Conservation (phyloP, 169 alveolate genomes). For the Plasmodium ovale region DNA sequence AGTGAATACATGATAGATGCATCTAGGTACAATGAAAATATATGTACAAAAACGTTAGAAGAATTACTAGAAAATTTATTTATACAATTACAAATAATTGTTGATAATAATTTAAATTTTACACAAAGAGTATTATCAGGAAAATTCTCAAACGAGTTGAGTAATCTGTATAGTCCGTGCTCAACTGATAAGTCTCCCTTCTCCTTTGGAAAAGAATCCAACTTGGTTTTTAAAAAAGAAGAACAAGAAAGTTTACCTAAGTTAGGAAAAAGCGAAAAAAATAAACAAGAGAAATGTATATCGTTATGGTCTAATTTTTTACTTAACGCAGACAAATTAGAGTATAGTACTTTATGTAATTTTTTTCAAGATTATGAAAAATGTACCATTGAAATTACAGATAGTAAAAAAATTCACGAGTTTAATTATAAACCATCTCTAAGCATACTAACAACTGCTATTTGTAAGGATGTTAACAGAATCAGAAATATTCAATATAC, state of each 20-base stretch:
- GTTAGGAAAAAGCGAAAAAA: neutral
- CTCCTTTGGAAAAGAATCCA: slow-evolving; percentile 70
- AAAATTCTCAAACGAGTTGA: slow-evolving; percentile 75
- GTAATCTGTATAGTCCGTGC: slow-evolving; percentile 74
- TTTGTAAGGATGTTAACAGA: slow-evolving; percentile 56
- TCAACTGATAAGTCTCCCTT: slow-evolving; percentile 71
- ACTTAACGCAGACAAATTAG: slow-evolving; percentile 53
- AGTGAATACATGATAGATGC: slow-evolving; percentile 80
- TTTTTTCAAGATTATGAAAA: slow-evolving; percentile 57
- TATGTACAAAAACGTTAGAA: slow-evolving; percentile 75
- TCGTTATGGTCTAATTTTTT: slow-evolving; percentile 64
- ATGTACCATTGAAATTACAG: slow-evolving; percentile 38
- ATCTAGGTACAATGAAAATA: slow-evolving; percentile 80
- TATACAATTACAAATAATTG: slow-evolving; percentile 78
- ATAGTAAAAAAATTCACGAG: slow-evolving; percentile 21
- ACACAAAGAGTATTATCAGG: slow-evolving; percentile 70
- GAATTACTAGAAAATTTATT: slow-evolving; percentile 64
- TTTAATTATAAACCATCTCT: slow-evolving; percentile 71
- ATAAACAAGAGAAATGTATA: slow-evolving; percentile 49
- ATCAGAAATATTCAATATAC: slow-evolving; percentile 51
- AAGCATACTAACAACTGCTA: slow-evolving; percentile 31
- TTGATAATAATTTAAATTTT: slow-evolving; percentile 78
- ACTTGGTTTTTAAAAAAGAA: slow-evolving; percentile 22
- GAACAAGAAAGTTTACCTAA: neutral
- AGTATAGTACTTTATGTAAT: slow-evolving; percentile 25